Conservation (phyloP, 2,329 filamentous ascomycete genomes). For the Hypocrella siamensis region DNA sequence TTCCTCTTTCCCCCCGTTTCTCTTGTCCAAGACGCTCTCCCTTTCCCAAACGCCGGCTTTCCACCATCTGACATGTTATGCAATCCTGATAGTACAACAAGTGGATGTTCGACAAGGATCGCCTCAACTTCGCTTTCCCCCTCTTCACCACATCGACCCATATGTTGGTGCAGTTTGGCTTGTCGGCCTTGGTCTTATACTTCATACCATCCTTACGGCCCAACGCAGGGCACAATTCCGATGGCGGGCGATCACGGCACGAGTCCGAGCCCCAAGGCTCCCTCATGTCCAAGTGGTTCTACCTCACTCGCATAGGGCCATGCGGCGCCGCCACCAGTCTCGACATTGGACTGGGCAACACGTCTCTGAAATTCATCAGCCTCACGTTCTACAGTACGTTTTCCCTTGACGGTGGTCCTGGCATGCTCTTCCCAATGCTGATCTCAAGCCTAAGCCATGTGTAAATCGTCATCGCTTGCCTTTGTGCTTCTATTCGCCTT, state of each 20-base stretch:
- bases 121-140: constrained; percentile 83
- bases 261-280: constrained; percentile 37
- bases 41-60: constrained; percentile 6
- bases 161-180: constrained; percentile 84
- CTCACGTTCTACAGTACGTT: constrained; percentile 82
- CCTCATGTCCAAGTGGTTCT: constrained; percentile 82
- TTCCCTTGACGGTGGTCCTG: too few species aligned
- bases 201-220: constrained; percentile 73
- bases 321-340: constrained; percentile 87
- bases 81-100: constrained; percentile 70
- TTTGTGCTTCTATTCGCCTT: constrained; percentile 96
- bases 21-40: background rate
- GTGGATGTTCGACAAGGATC: constrained; percentile 90
- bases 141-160: constrained; percentile 90
- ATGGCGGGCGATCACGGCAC: constrained; percentile 33
- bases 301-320: constrained; percentile 78
- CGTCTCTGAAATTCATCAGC: constrained; percentile 87
- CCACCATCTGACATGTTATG: constrained; percentile 1
- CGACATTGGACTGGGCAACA: constrained; percentile 92
- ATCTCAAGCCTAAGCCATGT: constrained; percentile 53
- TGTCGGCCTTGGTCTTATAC: constrained; percentile 65
- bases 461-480: constrained; percentile 89
- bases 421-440: constrained; percentile 6
- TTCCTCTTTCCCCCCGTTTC: background rate
- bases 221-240: constrained; percentile 28